Evolutionary conservation across 352 stramenopile genomes (phyloP).

Genomic region (Blastocystis sp.): DNA sequence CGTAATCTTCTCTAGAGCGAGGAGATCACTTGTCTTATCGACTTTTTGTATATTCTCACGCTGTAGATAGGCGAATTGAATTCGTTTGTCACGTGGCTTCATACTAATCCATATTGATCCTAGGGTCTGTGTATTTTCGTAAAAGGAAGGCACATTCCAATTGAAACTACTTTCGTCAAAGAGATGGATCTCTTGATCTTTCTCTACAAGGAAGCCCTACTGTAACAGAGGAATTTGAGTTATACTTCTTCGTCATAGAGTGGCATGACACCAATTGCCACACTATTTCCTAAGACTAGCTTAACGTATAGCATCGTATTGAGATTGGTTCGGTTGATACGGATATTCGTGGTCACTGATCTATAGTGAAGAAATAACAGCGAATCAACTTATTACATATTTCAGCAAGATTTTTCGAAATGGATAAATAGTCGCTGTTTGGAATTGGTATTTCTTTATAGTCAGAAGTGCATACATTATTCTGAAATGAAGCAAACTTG

Average conservation of each 20-base stretch:
- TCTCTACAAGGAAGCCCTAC: neutral
- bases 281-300: neutral
- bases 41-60: neutral
- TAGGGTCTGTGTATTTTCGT: neutral
- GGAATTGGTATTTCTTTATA: neutral
- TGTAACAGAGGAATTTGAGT: neutral
- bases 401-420: neutral
- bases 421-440: neutral
- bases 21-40: neutral
- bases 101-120: neutral
- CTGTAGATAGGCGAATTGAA: neutral
- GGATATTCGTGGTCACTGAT: neutral
- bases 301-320: neutral
- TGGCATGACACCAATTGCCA: neutral
- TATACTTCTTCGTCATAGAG: neutral
- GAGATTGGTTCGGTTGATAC: neutral
- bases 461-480: neutral
- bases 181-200: neutral
- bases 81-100: neutral
- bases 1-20: neutral
- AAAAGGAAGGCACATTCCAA: neutral
- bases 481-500: constrained; percentile 32
- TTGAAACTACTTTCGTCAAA: neutral
- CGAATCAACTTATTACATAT: neutral
- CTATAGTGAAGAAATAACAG: neutral